Evolutionary conservation across 495 filamentous ascomycete genomes (phyloP).

Genomic region (Saxispiralis lemnorum): DNA sequence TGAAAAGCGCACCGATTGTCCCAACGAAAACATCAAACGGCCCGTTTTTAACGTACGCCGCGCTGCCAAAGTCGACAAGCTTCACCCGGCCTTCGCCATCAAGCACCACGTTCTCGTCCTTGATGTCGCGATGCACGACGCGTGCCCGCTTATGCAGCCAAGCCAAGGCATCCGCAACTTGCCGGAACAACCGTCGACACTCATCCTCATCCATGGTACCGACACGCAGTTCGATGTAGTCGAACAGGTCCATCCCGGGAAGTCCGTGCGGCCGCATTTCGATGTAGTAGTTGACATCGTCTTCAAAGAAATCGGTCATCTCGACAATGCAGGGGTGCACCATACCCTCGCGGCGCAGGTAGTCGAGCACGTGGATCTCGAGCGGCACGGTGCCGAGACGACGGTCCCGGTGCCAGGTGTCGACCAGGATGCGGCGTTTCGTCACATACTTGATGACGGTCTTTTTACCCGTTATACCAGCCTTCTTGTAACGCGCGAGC

Average conservation of each 20-base stretch:
- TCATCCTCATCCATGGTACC: constrained; percentile 85
- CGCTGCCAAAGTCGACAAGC: constrained; percentile 93
- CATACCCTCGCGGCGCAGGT: constrained; percentile 68
- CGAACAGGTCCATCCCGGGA: constrained; percentile 96
- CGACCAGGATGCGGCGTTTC: constrained; percentile 88
- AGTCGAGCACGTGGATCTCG: constrained; percentile 95
- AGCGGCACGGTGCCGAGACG: constrained; percentile 89
- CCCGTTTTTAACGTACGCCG: constrained; percentile 93
- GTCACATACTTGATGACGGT: constrained; percentile 96
- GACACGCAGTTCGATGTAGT: constrained; percentile 90
- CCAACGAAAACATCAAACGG: constrained; percentile 99
- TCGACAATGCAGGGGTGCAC: constrained; percentile 93
- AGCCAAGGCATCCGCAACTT: constrained; percentile 75
- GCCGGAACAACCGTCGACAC: constrained; percentile 84
- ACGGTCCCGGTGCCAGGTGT: constrained; percentile 94
- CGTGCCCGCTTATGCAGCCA: constrained; percentile 81
- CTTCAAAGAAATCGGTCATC: constrained; percentile 98
- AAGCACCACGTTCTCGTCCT: constrained; percentile 92
- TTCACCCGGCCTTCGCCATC: constrained; percentile 94
- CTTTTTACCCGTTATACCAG: constrained; percentile 42
- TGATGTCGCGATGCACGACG: constrained; percentile 95
- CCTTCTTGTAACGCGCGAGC: constrained; percentile 72
- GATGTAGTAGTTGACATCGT: constrained; percentile 96
- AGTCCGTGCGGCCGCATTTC: constrained; percentile 94
- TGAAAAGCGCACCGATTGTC: constrained; percentile 70